These are phyloP conservation scores for Phoma herbarum DNA, from an alignment of 2,329 filamentous ascomycete genomes.

Conservation along the genomic window DNA sequence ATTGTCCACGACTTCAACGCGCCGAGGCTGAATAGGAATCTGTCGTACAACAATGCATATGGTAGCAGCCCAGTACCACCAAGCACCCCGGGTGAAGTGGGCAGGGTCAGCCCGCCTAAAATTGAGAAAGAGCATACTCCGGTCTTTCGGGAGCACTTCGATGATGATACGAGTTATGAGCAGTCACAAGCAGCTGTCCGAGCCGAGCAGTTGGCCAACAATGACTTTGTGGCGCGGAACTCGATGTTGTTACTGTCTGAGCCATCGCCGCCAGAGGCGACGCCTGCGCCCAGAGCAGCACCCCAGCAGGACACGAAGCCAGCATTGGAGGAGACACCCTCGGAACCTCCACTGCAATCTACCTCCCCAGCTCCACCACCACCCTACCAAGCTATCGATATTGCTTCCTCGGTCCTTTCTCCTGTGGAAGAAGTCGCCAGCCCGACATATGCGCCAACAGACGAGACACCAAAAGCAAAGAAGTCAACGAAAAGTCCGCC, in stretches of 20 bases:
- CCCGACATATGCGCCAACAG: constrained; percentile 35
- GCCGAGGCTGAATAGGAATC: constrained; percentile 60
- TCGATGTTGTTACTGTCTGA: constrained; percentile 45
- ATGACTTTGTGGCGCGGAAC: constrained; percentile 57
- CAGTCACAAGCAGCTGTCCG: constrained; percentile 55
- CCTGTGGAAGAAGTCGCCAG: constrained; percentile 47
- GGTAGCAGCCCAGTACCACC: constrained; percentile 24
- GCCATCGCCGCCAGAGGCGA: constrained; percentile 31
- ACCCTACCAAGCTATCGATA: constrained; percentile 32
- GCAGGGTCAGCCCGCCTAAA: constrained; percentile 46
- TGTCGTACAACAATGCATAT: constrained; percentile 47
- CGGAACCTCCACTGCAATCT: constrained; percentile 20
- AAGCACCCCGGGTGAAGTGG: constrained; percentile 27
- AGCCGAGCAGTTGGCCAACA: constrained; percentile 59
- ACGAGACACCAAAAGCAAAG: constrained; percentile 41
- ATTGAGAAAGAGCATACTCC: constrained; percentile 61
- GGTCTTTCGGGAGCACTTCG: constrained; percentile 69
- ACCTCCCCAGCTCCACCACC: constrained; percentile 27
- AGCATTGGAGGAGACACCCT: constrained; percentile 22
- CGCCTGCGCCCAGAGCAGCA: constrained; percentile 14
- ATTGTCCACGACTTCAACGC: constrained; percentile 72
- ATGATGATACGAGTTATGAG: constrained; percentile 58
- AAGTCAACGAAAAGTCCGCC: constrained; percentile 50
- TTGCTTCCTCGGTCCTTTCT: constrained; percentile 40
- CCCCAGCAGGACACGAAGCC: constrained; percentile 23